phyloP scores from a whole-genome alignment of 805 yeast species.

The Candida endomychidarum region DNA sequence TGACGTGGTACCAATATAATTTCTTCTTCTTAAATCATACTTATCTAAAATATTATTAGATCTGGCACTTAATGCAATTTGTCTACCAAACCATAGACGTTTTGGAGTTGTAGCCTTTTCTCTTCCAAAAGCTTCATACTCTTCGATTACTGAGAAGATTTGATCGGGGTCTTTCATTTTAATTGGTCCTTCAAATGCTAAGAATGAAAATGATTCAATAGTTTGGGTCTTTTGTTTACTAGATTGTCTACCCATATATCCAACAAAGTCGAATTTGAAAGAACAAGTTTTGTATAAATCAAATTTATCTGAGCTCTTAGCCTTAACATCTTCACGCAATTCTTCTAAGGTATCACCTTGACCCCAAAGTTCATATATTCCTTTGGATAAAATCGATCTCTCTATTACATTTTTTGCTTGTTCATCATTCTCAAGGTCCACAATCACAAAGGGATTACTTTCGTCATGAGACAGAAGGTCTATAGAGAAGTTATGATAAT shows the following conservation, averaged over 20 bases:
- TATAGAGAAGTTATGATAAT: constrained; percentile 51
- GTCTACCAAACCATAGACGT: constrained; percentile 72
- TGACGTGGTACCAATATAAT: constrained; percentile 92
- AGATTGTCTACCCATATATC: constrained; percentile 66
- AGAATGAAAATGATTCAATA: constrained; percentile 70
- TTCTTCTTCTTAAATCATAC: constrained; percentile 78
- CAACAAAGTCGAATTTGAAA: constrained; percentile 82
- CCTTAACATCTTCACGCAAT: constrained; percentile 53
- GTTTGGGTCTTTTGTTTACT: constrained; percentile 52
- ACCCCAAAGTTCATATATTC: constrained; percentile 87
- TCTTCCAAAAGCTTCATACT: constrained; percentile 53
- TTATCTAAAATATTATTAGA: constrained; percentile 64
- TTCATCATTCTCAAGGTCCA: constrained; percentile 63
- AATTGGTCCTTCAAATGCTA: constrained; percentile 76
- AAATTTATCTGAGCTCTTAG: constrained; percentile 30
- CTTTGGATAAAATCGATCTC: constrained; percentile 69
- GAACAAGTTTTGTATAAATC: constrained; percentile 44
- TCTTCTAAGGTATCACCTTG: constrained; percentile 54
- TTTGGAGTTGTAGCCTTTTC: constrained; percentile 51
- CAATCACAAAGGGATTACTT: constrained; percentile 66
- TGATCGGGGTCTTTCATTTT: constrained; percentile 75
- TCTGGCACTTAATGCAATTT: constrained; percentile 62
- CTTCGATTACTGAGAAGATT: constrained; percentile 71
- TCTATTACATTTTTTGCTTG: constrained; percentile 63
- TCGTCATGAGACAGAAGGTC: constrained; percentile 62